Evolutionary conservation across 2,329 filamentous ascomycete species (phyloP).

Genomic region (Diaporthe velutina): DNA sequence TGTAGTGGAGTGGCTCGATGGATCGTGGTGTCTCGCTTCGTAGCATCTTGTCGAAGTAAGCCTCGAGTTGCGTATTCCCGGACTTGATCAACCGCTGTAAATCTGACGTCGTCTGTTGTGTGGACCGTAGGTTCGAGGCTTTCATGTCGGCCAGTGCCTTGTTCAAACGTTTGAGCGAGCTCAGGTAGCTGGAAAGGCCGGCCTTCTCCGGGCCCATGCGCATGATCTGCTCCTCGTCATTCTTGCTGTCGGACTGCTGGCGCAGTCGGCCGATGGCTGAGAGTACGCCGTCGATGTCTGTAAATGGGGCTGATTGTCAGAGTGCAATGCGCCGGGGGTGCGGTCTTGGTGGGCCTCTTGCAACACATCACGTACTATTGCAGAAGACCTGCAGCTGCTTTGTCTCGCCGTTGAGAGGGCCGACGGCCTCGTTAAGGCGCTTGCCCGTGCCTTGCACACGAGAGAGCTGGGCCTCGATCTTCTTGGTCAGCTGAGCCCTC

Average conservation of each 20-base stretch:
- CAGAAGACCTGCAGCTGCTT: slow-evolving; percentile 89
- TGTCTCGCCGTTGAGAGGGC: slow-evolving; percentile 93
- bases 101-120: slow-evolving; percentile 88
- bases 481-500: slow-evolving; percentile 92
- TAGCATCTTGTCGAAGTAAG: slow-evolving; percentile 83
- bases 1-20: slow-evolving; percentile 90
- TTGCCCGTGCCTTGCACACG: slow-evolving; percentile 90
- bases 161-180: slow-evolving; percentile 89
- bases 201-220: slow-evolving; percentile 86
- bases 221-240: slow-evolving; percentile 91
- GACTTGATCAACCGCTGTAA: slow-evolving; percentile 81
- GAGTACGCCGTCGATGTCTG: slow-evolving; percentile 88
- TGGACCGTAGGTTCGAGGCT: slow-evolving; percentile 90
- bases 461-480: slow-evolving; percentile 89
- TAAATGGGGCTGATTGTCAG: slow-evolving; percentile 16
- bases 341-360: slow-evolving; percentile 5
- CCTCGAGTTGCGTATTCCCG: slow-evolving; percentile 86
- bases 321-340: background rate
- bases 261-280: slow-evolving; percentile 89
- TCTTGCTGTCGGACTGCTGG: slow-evolving; percentile 92
- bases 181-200: slow-evolving; percentile 86
- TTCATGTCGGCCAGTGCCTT: slow-evolving; percentile 88
- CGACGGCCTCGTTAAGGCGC: slow-evolving; percentile 91
- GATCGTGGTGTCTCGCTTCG: slow-evolving; percentile 80
- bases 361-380: slow-evolving; percentile 68